Conservation (phyloP, 1,284 basidiomycete genomes). For the Cutaneotrichosporon dermatis region DNA sequence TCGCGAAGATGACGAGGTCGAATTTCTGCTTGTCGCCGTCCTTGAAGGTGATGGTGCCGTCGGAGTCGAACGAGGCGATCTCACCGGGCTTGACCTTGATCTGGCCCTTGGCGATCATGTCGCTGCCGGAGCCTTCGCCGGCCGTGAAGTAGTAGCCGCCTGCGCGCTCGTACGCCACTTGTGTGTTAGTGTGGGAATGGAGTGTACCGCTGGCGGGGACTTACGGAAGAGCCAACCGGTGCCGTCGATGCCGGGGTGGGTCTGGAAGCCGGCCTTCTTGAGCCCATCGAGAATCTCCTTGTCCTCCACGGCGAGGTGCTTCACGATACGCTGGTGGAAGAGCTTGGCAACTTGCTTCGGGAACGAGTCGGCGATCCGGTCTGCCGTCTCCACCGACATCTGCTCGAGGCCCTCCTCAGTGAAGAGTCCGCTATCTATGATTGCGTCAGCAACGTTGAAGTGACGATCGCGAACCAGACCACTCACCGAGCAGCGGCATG, state of each 20-base stretch:
- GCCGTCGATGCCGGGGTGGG: conserved; percentile 57
- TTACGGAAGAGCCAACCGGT: conserved; percentile 26
- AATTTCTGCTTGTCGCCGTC: conserved; percentile 62
- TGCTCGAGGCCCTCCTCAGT: conserved; percentile 10
- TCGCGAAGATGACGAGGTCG: conserved; percentile 66
- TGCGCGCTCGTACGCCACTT: conserved; percentile 45
- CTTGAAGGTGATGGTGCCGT: conserved; percentile 59
- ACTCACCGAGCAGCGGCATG: conserved; percentile 44
- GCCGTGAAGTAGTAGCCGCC: conserved; percentile 54
- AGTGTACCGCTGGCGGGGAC: not conserved
- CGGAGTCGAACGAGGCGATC: conserved; percentile 50
- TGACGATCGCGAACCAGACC: not conserved
- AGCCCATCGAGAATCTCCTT: conserved; percentile 58
- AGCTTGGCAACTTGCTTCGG: conserved; percentile 52
- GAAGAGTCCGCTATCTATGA: conserved; percentile 7
- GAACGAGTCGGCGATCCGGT: conserved; percentile 54
- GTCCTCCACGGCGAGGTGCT: conserved; percentile 56
- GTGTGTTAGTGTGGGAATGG: not conserved
- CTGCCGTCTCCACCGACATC: conserved; percentile 50
- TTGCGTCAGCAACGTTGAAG: not conserved
- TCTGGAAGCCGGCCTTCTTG: conserved; percentile 58
- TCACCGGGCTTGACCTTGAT: conserved; percentile 69
- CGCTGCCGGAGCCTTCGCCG: conserved; percentile 54
- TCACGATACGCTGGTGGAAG: conserved; percentile 52
- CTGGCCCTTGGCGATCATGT: conserved; percentile 63